Base-by-base conservation (phyloP, 352 stramenopile species). In the Aphanomyces astaci region DNA sequence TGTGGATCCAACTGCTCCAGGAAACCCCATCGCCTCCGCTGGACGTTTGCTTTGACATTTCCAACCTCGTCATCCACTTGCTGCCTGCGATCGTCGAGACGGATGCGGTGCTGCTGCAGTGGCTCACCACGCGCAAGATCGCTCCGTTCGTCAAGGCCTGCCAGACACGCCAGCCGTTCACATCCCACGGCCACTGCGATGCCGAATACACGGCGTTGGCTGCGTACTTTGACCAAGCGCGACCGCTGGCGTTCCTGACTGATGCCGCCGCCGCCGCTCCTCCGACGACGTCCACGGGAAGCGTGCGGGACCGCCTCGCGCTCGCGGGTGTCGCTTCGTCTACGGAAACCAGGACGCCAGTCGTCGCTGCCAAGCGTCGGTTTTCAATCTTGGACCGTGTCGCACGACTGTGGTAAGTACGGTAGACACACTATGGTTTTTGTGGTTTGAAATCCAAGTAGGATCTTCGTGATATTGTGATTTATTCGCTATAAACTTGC, bases 1-100 rank as follows among this genome's bases (percentile, higher is more conserved):
- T 79, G 59, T 76, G 92, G 53, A 82, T 92, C 15, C 75, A 91
- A 59, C 89, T 80, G 48, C 73, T 93, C 45, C 85, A 90, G 71
- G 81, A 92, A 43, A 81, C 78, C 31, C 77, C 90, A n/a, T 74
- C 87, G 59, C 77, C 82, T 24, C 72, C 90, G 67, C 75, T 73
- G 36, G 75, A 82, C 3, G 71, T 87, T 3, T 90, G 82, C 73
- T 76, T 77, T 40, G 86, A 82, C 40, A 84, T 92, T 28, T 78
- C 77, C 57, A 77, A 79, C 0, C 81, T 92, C 43, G 89, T 81
- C 56, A 67, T 48, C 9, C 76, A 89, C 54, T 13, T 95, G n/a
- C 85, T 90, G 11, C 80, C 84, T 4, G 74, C 89, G 52, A 70
- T 79, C 59, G 70, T 83, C 30, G 77, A 87, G 9, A 78, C 89